Conservation (phyloP, 2,329 filamentous ascomycete species). For the Cadophora luteo-olivacea region DNA sequence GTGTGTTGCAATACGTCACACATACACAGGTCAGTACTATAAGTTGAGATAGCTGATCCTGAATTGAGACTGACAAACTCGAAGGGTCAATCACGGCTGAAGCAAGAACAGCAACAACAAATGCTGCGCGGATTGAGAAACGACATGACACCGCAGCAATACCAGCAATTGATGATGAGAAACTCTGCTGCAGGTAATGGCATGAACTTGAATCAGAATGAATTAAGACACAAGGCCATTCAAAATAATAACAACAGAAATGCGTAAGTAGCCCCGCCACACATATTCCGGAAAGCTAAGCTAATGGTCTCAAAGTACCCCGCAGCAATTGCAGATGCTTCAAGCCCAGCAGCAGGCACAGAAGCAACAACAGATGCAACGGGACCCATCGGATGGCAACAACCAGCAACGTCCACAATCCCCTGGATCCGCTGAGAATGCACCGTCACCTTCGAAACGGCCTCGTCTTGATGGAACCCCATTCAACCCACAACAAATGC, state of each 20-base stretch:
- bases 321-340: constrained; percentile 72
- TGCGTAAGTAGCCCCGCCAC: constrained; percentile 58
- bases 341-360: constrained; percentile 71
- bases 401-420: constrained; percentile 78
- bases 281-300: not conserved
- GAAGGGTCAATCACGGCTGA: constrained; percentile 72
- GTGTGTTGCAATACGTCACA: constrained; percentile 76
- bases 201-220: constrained; percentile 62
- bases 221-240: constrained; percentile 76
- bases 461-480: constrained; percentile 78
- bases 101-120: constrained; percentile 79
- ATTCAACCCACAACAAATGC: constrained; percentile 74
- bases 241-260: constrained; percentile 83
- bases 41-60: constrained; percentile 12
- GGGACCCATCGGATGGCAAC: constrained; percentile 85
- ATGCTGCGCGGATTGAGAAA: constrained; percentile 76
- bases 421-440: constrained; percentile 83
- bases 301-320: constrained; percentile 43
- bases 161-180: constrained; percentile 73
- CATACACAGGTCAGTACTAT: constrained; percentile 76
- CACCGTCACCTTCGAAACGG: constrained; percentile 90
- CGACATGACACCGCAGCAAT: constrained; percentile 59
- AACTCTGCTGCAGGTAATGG: constrained; percentile 59
- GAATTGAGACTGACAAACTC: constrained; percentile 37
- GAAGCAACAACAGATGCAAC: constrained; percentile 83